Base-by-base conservation (phyloP, 306 rosid species). In the Pterocarpus santalinus region DNA sequence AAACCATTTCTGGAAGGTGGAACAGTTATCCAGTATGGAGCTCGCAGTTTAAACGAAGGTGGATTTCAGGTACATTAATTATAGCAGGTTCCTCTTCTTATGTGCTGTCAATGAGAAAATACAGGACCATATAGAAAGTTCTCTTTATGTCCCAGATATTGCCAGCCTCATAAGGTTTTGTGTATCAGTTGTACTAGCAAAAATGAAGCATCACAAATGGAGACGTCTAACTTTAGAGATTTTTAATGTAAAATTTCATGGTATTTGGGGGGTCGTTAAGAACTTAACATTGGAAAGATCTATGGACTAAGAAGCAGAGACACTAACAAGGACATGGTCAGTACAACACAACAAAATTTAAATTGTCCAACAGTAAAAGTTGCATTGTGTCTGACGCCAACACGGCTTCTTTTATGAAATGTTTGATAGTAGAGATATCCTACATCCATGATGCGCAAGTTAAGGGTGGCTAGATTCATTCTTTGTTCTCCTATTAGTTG, bases 31-130 rank as follows among this genome's bases (percentile, higher is more conserved):
- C 97, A 95, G 86, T 93, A 91, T 81, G 98, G 99, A 43, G 98
- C 99, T 86, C 98, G 99, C 83, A 88, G 93, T 36, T 89, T 95
- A 85, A 95, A 95, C 85, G 99, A 95, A 82, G 98, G 98, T 61
- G 99, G 99, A 84, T 85, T 91, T 84, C 99, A 95, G 99, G 99
- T 94, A 82, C 39, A 85, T 51, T 44, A 68, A 53, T 72, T 16
- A 65, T 41, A 32, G 28, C 8, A 15, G 58, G 15, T 82, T 71
- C 44, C 49, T 75, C 62, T 74, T 68, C 56, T 75, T 75, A 32
- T 34, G 13, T 77, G 61, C 53, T 5, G 30, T 75, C 52, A 62
- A 75, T 46, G 68, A 28, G 44, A 80, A 46, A 73, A 63, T 71
- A 10, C 47, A 16, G 71, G 64, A 49, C 38, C 64, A 53, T 72